Base-by-base conservation (phyloP, 768 basidiomycete genomes). In the Peribolospora kevripleyi region DNA sequence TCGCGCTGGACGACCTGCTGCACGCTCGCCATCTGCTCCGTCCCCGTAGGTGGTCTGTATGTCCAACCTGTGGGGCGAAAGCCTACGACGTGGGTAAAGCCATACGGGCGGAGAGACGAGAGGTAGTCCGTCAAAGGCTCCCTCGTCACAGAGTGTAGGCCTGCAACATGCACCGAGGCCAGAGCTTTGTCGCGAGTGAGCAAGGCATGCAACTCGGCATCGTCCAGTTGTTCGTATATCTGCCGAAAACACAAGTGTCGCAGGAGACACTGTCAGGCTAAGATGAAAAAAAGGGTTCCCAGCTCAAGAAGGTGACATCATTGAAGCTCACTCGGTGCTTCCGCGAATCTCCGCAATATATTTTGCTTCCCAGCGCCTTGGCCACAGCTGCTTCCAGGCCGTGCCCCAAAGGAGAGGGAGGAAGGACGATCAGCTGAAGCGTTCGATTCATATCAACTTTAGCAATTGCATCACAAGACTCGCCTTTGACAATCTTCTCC, bases 21-120 rank as follows among this genome's bases (percentile, higher is more conserved):
- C 48, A 80, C 73, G 4, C 72, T 72, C 4, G 77, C 70, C 39
- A 98, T 76, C 57, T 91, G 75, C 5, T 75, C 71, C 3, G 78
- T 65, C 38, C 95, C 73, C 36, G 80, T 72, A 0, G 82, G 79
- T 3, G 57, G 49, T 52, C 75, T 84, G 65, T 57, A 93, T 78
- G 85, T 84, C 91, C 91, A 97, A 42, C 93, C 93, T 0, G 93
- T 97, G 0, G 93, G 93, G 55, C 90, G 70, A 60, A 97, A 82
- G 0, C 81, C 90, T 9, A 93, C 72, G 1, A 77, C 76, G 36
- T 54, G 53, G 2, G 50, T 55, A 39, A 59, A 61, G 0, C 57
- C 57, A 9, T 69, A 72, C 4, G 77, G 77, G 53, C 80, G 76
- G 63, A 79, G 85, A 5, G 76, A 76, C 47, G 78, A 77, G 25